Evolutionary conservation across 768 basidiomycete genomes (phyloP), one percentile per base, ranked within the genome.

Genomic region (Suillus discolor): DNA sequence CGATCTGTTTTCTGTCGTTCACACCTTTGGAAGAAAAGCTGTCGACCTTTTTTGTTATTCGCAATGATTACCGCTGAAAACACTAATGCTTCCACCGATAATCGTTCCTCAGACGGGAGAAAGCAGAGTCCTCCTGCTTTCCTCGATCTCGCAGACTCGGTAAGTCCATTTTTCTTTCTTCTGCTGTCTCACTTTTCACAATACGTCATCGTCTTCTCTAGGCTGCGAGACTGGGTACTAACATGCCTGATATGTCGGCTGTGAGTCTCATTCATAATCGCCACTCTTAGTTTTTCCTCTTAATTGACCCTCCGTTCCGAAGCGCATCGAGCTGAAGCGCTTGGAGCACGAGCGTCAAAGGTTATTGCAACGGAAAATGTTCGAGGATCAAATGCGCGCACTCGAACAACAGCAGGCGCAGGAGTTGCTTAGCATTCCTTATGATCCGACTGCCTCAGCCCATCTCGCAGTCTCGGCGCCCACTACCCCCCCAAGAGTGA

Each of bases 361-460:
- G 67, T 81, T 81, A 45, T 76, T 93, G 51, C 96, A 97, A 76
- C 90, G 95, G 74, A 91, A 89, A 78, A 79, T 93, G 72, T 99
- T 98, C 77, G 96, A 99, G 79, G 94, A 97, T 72, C 95, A 97
- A 80, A 97, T 97, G 96, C 90, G 91, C 63, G 89, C 85, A 62
- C 85, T 99, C 69, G 96, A 98, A 80, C 90, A 91, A 69, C 90
- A 94, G 77, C 96, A 99, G 79, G 89, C 88, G 15, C 90, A 92
- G 69, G 93, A 95, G 75, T 84, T 95, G 45, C 87, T 96, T 72
- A 85, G 78, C 69, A 84, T 94, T 71, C 91, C 91, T 42, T 86
- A 85, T 73, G 90, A 91, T 67, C 68, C 84, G n/a, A 79, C 80
- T 67, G 82, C 82, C 65, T 79, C 81, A 6, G 80, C 83, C 60